These are phyloP conservation scores for Gryganskiella cystojenkinii DNA, from an alignment of 192 early-diverging fungal species.

Conservation along the genomic window DNA sequence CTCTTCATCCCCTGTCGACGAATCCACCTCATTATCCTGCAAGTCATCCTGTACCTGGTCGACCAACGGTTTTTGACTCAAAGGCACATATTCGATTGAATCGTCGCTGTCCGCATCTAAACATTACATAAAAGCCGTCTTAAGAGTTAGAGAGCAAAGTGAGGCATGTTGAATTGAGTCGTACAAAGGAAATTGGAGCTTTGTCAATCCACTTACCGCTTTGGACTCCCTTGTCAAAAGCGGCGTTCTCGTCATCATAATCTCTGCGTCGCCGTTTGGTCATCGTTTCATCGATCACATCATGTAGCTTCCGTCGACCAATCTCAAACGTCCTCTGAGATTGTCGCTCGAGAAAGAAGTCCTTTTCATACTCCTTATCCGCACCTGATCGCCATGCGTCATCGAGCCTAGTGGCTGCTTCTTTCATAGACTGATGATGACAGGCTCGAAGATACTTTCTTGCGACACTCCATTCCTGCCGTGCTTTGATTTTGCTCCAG, in stretches of 20 bases:
- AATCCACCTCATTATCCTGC: constrained; percentile 17
- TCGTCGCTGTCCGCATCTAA: constrained; percentile 5
- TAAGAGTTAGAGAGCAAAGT: constrained; percentile 9
- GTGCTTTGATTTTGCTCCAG: constrained; percentile 15
- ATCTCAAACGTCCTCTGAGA: constrained; percentile 14
- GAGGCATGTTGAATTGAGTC: not conserved
- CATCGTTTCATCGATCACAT: constrained; percentile 11
- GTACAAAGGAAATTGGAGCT: constrained; percentile 4
- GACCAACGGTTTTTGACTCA: too few species aligned
- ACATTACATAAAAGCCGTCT: constrained; percentile 1
- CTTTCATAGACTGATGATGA: not conserved
- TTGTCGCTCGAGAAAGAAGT: constrained; percentile 12
- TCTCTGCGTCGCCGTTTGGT: constrained; percentile 15
- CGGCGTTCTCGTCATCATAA: constrained; percentile 11
- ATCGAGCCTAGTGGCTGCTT: constrained; percentile 14
- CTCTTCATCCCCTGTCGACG: constrained; percentile 21
- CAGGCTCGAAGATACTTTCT: constrained; percentile 4
- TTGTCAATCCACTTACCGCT: constrained; percentile 13
- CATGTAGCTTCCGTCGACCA: constrained; percentile 12
- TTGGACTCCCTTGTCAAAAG: constrained; percentile 17
- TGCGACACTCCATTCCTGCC: constrained; percentile 14
- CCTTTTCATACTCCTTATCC: constrained; percentile 5
- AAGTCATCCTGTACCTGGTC: constrained; percentile 12
- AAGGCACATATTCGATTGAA: too few species aligned
- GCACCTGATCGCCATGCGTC: constrained; percentile 6